Conservation (phyloP, 139 green algal species). For the Closterium sp. region DNA sequence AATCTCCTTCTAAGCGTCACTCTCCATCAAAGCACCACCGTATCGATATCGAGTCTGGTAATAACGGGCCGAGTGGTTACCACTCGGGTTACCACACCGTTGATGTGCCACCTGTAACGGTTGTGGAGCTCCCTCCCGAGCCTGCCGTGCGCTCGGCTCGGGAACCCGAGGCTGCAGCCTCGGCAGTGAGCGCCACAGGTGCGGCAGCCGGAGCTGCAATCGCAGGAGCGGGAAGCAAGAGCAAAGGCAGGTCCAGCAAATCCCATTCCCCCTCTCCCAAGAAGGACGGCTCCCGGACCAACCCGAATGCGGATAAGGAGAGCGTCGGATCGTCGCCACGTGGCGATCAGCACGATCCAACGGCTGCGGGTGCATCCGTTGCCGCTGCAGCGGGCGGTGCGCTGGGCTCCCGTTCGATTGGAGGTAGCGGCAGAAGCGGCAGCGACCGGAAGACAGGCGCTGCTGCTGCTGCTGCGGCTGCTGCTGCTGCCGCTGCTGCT, state of each 20-base stretch:
- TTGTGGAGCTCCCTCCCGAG: not conserved
- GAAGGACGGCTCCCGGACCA: not conserved
- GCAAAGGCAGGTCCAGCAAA: not conserved
- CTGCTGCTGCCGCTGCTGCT: not conserved
- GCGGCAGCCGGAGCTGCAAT: not conserved
- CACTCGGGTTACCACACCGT: not conserved
- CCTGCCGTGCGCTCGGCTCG: not conserved
- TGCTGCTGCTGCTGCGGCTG: not conserved
- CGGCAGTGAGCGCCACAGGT: not conserved
- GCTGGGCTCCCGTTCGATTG: not conserved
- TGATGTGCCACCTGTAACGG: not conserved
- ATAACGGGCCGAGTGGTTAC: not conserved
- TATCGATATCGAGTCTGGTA: not conserved
- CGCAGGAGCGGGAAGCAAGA: not conserved
- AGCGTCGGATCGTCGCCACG: not conserved
- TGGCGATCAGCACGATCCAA: not conserved
- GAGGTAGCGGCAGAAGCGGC: not conserved
- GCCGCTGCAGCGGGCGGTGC: no score
- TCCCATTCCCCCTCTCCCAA: not conserved
- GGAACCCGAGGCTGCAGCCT: not conserved
- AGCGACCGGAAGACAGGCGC: not conserved
- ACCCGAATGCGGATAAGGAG: not conserved
- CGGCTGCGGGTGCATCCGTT: not conserved
- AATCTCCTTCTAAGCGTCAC: not conserved
- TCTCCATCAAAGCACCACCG: not conserved